Conservation (phyloP, 116 monocot species). For the Zostera marina region DNA sequence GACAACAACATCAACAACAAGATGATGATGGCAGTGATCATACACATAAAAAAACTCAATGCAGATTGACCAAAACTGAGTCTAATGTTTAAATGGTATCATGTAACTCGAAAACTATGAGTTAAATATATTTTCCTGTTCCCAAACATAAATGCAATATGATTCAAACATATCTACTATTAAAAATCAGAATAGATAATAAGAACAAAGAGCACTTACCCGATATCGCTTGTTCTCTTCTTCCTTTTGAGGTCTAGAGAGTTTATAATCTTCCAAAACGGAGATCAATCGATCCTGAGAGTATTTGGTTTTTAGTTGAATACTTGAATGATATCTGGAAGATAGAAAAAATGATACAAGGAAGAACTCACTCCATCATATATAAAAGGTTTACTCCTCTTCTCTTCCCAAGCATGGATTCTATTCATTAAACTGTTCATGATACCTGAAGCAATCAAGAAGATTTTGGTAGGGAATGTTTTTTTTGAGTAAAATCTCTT, state of each 20-base stretch:
- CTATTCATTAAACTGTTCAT: slow-evolving; percentile 53
- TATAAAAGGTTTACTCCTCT: slow-evolving; percentile 43
- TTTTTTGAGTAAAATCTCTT: too few species aligned
- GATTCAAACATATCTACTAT: too few species aligned
- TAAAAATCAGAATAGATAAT: background rate
- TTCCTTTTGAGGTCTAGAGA: slow-evolving; percentile 57
- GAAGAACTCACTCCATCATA: slow-evolving; percentile 60
- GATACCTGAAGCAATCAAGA: slow-evolving; percentile 18
- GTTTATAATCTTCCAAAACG: slow-evolving; percentile 75
- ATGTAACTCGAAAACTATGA: too few species aligned
- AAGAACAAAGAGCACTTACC: slow-evolving; percentile 21
- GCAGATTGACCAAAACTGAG: too few species aligned
- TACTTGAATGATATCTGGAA: background rate
- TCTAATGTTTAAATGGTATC: too few species aligned
- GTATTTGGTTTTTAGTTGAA: too few species aligned
- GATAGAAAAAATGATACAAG: background rate
- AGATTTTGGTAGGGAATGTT: background rate
- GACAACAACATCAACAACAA: background rate
- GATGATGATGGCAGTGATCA: too few species aligned
- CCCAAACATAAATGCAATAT: too few species aligned
- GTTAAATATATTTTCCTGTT: too few species aligned
- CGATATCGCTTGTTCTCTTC: slow-evolving; percentile 61
- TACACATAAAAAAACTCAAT: too few species aligned
- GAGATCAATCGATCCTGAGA: slow-evolving; percentile 54
- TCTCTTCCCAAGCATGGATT: slow-evolving; percentile 61